Conservation (phyloP, 2,329 filamentous ascomycete species). For the Arthrobotrys sinensis region DNA sequence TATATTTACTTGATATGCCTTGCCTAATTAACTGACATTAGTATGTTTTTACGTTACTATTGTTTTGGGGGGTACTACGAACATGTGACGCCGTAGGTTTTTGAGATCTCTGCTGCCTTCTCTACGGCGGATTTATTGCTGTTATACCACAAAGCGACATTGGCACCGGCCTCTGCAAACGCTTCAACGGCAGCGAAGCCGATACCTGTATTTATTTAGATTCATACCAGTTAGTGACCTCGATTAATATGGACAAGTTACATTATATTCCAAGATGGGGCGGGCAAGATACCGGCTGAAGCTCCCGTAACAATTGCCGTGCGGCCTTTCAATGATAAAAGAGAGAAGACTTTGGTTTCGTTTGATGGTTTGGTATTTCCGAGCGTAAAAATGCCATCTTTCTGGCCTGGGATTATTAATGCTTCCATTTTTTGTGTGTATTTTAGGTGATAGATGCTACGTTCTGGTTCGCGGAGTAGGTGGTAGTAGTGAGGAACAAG, state of each 20-base stretch:
- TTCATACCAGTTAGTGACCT: background rate
- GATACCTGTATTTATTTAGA: constrained; percentile 70
- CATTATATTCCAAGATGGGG: too few relatives aligned
- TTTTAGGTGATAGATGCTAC: background rate
- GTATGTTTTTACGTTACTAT: background rate
- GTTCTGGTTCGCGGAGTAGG: too few relatives aligned
- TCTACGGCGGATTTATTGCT: constrained; percentile 77
- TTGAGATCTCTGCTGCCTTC: constrained; percentile 76
- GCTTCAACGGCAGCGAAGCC: constrained; percentile 77
- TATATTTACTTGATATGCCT: constrained; percentile 75
- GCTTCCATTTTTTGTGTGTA: constrained; percentile 20
- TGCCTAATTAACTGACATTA: background rate
- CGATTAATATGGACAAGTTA: background rate
- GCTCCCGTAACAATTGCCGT: constrained; percentile 42
- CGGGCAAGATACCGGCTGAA: constrained; percentile 10
- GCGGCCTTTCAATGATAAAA: constrained; percentile 36
- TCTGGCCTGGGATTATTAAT: constrained; percentile 36
- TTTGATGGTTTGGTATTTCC: constrained; percentile 9
- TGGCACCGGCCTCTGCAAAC: constrained; percentile 80
- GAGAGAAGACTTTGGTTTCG: constrained; percentile 12
- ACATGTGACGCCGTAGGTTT: constrained; percentile 76
- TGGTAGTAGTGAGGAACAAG: too few relatives aligned
- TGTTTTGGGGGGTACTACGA: constrained; percentile 66
- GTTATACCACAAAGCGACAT: constrained; percentile 81
- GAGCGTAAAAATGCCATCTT: constrained; percentile 25